A percentile compares a stretch with the other conserved stretches of the same genome.
Evolutionary conservation across 805 yeast species (phyloP).

Genomic region (Wickerhamomyces bisporus): DNA sequence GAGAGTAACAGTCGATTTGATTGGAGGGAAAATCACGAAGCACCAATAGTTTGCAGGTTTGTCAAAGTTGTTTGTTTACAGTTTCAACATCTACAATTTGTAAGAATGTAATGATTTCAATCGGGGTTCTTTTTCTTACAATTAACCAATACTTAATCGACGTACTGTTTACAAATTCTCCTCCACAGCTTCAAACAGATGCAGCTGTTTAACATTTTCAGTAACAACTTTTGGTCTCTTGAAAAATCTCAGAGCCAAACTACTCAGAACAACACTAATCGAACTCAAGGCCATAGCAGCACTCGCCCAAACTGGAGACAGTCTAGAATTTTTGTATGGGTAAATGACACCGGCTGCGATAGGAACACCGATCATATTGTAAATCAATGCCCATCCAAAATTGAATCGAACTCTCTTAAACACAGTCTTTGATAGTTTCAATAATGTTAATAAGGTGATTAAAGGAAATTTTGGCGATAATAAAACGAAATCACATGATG

Average conservation of each 20-base stretch:
- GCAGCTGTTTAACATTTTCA: conserved; percentile 8
- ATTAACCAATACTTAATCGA: too few relatives aligned
- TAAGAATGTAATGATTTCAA: too few relatives aligned
- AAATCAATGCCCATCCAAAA: conserved; percentile 55
- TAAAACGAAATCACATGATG: conserved; percentile 69
- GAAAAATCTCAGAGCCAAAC: conserved; percentile 46
- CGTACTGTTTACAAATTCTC: conserved; percentile 1
- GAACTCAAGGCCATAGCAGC: conserved; percentile 62
- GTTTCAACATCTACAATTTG: too few relatives aligned
- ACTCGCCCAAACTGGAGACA: conserved; percentile 63
- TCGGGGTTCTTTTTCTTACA: too few relatives aligned
- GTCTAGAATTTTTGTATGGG: conserved; percentile 47
- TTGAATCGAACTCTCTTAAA: conserved; percentile 51
- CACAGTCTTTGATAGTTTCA: conserved; percentile 46
- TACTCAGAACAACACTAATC: conserved; percentile 52
- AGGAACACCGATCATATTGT: conserved; percentile 54
- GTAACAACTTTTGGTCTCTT: conserved; percentile 28
- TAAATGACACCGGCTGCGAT: conserved; percentile 65
- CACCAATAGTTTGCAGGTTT: too few relatives aligned
- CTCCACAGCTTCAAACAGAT: conserved; percentile 10
- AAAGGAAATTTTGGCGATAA: conserved; percentile 49
- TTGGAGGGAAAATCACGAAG: too few relatives aligned
- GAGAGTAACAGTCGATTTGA: too few relatives aligned
- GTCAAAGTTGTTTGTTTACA: too few relatives aligned
- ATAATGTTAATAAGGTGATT: conserved; percentile 46